These are phyloP conservation scores for Alectoria sarmentosa DNA, from an alignment of 495 filamentous ascomycete genomes.

Conservation along the genomic window DNA sequence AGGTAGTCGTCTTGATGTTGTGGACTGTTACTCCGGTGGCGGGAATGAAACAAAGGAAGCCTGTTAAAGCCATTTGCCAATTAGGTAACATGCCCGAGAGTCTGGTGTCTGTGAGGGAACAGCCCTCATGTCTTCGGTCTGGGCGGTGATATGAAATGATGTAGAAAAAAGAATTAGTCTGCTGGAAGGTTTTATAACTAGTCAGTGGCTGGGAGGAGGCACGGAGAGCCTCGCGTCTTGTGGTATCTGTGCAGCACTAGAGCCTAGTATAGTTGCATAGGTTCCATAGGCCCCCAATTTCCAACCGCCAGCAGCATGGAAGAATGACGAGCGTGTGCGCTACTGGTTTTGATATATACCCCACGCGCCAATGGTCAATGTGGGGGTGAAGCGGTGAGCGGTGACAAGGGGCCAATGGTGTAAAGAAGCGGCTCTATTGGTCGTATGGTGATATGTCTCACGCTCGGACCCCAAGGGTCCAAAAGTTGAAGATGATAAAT, in stretches of 20 bases:
- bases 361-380: neutral
- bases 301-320: neutral
- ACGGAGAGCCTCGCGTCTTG: neutral
- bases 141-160: neutral
- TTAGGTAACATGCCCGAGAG: neutral
- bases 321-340: neutral
- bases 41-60: neutral
- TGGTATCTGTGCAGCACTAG: neutral
- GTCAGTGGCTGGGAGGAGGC: neutral
- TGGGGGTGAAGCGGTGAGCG: slow-evolving; percentile 4
- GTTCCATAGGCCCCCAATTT: no score
- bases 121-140: neutral
- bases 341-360: neutral
- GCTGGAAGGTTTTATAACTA: neutral
- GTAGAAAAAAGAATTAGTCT: neutral
- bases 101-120: neutral
- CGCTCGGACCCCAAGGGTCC: neutral
- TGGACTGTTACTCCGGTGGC: neutral
- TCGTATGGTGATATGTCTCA: neutral
- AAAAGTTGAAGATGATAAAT: neutral
- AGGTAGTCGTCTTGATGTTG: neutral
- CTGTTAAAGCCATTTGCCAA: neutral
- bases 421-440: neutral
- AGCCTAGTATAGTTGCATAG: neutral
- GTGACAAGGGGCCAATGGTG: neutral